phyloP scores from a whole-genome alignment of 805 yeast species.

The Pichia occidentalis region DNA sequence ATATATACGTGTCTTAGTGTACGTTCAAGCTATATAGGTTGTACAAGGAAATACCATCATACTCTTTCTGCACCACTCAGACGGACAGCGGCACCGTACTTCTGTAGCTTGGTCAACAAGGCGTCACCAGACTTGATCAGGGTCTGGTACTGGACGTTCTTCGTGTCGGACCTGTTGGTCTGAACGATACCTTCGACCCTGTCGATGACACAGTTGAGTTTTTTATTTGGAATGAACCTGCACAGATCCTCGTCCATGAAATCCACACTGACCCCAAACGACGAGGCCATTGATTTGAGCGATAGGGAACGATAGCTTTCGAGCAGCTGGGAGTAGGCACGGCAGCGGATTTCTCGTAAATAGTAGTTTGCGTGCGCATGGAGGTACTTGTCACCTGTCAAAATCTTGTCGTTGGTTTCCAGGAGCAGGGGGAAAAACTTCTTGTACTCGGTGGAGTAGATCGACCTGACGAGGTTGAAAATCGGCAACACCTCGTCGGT shows the following conservation, averaged over 20 bases:
- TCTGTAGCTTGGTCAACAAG: conserved; percentile 87
- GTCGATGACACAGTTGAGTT: conserved; percentile 92
- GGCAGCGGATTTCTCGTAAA: conserved; percentile 87
- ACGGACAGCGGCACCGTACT: conserved; percentile 95
- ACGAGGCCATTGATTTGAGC: conserved; percentile 86
- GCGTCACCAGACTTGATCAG: conserved; percentile 90
- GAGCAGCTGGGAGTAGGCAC: conserved; percentile 87
- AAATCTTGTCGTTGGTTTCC: conserved; percentile 66
- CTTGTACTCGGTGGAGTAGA: conserved; percentile 83
- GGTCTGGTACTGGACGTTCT: conserved; percentile 85
- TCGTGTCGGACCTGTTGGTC: conserved; percentile 94
- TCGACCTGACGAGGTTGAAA: conserved; percentile 72
- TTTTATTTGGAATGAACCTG: conserved; percentile 86
- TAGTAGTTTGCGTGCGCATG: conserved; percentile 76
- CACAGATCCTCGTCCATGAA: conserved; percentile 84
- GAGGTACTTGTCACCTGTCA: conserved; percentile 60
- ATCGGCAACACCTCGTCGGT: conserved; percentile 72
- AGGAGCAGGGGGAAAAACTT: conserved; percentile 71
- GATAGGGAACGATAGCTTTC: conserved; percentile 92
- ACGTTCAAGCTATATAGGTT: too few relatives aligned
- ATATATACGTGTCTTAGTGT: not conserved
- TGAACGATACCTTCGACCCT: conserved; percentile 91
- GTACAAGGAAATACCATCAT: conserved; percentile 14
- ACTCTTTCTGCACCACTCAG: conserved; percentile 84
- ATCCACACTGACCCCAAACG: conserved; percentile 82